phyloP scores from a whole-genome alignment of 129 eudicot species.

The Cynara cardunculus region DNA sequence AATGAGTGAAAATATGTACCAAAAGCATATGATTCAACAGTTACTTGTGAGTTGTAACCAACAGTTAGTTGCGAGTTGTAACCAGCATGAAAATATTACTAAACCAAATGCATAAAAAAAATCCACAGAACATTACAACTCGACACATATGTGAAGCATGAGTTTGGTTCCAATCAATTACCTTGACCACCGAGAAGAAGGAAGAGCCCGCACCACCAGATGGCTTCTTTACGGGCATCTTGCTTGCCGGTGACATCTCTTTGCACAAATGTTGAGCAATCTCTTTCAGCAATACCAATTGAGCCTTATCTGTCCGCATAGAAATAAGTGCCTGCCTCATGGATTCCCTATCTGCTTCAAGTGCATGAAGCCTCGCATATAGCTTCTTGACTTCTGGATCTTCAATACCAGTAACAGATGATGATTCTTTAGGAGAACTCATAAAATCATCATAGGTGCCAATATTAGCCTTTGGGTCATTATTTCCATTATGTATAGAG shows the following conservation, averaged over 20 bases:
- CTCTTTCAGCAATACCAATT: conserved; percentile 68
- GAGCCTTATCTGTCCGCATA: conserved; percentile 96
- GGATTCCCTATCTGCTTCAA: conserved; percentile 93
- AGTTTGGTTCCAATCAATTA: conserved; percentile 18
- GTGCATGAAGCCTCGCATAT: conserved; percentile 85
- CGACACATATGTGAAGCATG: not conserved
- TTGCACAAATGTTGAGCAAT: conserved; percentile 79
- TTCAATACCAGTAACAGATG: conserved; percentile 34
- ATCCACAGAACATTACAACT: not conserved
- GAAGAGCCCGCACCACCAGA: conserved; percentile 35
- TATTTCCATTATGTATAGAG: conserved; percentile 50
- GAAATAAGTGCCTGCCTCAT: conserved; percentile 89
- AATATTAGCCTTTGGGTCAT: conserved; percentile 55
- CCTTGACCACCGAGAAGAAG: conserved; percentile 64
- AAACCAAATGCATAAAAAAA: not conserved
- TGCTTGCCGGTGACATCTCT: conserved; percentile 49
- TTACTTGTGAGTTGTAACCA: too few species aligned
- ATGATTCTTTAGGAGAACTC: conserved; percentile 57
- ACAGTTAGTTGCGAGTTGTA: too few species aligned
- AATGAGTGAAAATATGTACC: not conserved
- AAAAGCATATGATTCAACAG: not conserved
- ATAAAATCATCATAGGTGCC: conserved; percentile 47
- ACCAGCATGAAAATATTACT: not conserved
- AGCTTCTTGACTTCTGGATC: conserved; percentile 79
- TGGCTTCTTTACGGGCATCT: conserved; percentile 42